Percentiles rank a stretch among this genome's conserved stretches.
Evolutionary conservation across 2,329 filamentous ascomycete species (phyloP).

Genomic region (Xylariaceae sp.): DNA sequence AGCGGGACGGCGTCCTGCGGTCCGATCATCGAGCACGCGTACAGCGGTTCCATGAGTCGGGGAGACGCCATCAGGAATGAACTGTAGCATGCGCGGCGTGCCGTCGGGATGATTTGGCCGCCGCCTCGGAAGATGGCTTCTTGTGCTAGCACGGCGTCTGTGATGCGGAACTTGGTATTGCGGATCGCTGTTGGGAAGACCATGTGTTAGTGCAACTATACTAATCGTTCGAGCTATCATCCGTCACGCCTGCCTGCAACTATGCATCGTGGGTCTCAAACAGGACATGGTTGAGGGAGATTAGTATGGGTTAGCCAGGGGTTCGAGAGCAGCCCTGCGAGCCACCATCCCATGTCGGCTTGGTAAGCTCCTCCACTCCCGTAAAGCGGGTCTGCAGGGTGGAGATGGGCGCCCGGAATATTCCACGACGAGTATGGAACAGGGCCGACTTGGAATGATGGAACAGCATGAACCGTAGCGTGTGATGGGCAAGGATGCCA

Average conservation of each 20-base stretch:
- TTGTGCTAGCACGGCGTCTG: conserved; percentile 76
- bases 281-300: neutral
- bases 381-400: conserved; percentile 5
- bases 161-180: conserved; percentile 96
- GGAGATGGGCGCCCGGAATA: conserved; percentile 15
- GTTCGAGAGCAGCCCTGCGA: conserved; percentile 15
- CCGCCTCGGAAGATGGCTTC: conserved; percentile 94
- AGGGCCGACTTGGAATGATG: conserved; percentile 8
- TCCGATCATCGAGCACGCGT: conserved; percentile 86
- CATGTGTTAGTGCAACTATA: conserved; percentile 19
- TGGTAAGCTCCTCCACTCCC: conserved; percentile 6
- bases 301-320: conserved; percentile 1
- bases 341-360: conserved; percentile 1
- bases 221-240: neutral
- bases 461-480: conserved; percentile 6
- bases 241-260: conserved; percentile 1
- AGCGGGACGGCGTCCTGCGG: conserved; percentile 83
- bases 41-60: conserved; percentile 93
- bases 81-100: conserved; percentile 86
- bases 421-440: conserved; percentile 11
- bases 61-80: conserved; percentile 97
- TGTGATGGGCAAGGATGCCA: conserved; percentile 9
- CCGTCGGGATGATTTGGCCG: conserved; percentile 94
- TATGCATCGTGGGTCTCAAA: conserved; percentile 3
- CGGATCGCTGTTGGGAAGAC: conserved; percentile 64